phyloP scores from a whole-genome alignment of 345 rosid species.

The Draba incana region DNA sequence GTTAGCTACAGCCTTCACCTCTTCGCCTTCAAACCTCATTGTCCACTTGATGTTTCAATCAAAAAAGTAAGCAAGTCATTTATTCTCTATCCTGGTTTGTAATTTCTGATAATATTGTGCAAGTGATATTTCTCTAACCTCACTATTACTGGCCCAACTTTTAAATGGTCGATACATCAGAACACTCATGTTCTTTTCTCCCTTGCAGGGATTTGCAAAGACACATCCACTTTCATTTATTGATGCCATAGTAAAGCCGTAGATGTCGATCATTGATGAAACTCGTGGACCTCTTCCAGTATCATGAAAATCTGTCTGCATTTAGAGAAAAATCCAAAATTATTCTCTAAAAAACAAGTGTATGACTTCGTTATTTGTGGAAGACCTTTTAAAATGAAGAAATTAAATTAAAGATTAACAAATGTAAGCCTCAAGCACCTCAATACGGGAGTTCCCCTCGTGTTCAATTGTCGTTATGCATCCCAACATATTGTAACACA shows the following conservation, averaged over 20 bases:
- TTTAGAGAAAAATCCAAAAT: slow-evolving; percentile 17
- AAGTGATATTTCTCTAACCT: slow-evolving; percentile 54
- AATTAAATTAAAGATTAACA: slow-evolving; percentile 6
- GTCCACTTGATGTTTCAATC: slow-evolving; percentile 73
- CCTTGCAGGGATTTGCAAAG: slow-evolving; percentile 92
- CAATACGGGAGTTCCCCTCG: slow-evolving; percentile 92
- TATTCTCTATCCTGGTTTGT: not conserved
- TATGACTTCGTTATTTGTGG: not conserved
- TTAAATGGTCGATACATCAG: slow-evolving; percentile 89
- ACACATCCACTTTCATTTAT: slow-evolving; percentile 86
- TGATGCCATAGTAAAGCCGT: slow-evolving; percentile 96
- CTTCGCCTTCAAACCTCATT: slow-evolving; percentile 97
- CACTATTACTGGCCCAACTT: slow-evolving; percentile 92
- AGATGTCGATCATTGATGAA: slow-evolving; percentile 93
- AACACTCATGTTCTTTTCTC: slow-evolving; percentile 90
- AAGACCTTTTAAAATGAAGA: not conserved
- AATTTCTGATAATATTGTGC: slow-evolving; percentile 14
- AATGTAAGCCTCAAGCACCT: slow-evolving; percentile 51
- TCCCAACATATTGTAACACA: slow-evolving; percentile 97
- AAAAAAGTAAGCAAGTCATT: slow-evolving; percentile 37
- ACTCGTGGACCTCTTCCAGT: slow-evolving; percentile 92
- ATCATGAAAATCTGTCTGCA: slow-evolving; percentile 95
- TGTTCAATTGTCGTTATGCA: slow-evolving; percentile 81
- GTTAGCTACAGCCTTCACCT: slow-evolving; percentile 85
- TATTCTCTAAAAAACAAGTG: slow-evolving; percentile 12